Percentiles rank a stretch among this genome's conserved stretches.
Conservation (phyloP, 495 filamentous ascomycete genomes). For the Viridothelium virens region DNA sequence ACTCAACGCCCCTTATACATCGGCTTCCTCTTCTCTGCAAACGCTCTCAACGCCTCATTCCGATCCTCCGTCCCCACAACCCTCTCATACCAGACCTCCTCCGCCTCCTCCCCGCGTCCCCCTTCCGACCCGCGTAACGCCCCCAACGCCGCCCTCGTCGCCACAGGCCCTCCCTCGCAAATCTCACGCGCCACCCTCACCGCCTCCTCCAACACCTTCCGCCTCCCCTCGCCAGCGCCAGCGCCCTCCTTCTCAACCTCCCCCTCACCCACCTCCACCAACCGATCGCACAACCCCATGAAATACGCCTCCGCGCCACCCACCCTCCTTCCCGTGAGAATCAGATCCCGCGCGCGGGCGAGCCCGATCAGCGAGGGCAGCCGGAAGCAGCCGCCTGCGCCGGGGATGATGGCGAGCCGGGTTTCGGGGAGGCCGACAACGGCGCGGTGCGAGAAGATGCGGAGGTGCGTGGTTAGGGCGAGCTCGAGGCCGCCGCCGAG, state of each 20-base stretch:
- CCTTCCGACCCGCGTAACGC: slow-evolving; percentile 60
- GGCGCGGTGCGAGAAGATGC: slow-evolving; percentile 67
- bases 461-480: slow-evolving; percentile 75
- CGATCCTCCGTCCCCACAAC: slow-evolving; percentile 79
- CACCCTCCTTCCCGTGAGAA: slow-evolving; percentile 77
- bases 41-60: slow-evolving; percentile 76
- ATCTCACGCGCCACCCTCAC: slow-evolving; percentile 73
- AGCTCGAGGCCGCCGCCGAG: slow-evolving; percentile 91
- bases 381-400: slow-evolving; percentile 85
- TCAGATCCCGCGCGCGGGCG: slow-evolving; percentile 67
- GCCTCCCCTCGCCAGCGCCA: slow-evolving; percentile 48
- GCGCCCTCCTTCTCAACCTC: slow-evolving; percentile 37
- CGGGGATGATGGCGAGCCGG: slow-evolving; percentile 83
- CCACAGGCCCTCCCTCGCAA: slow-evolving; percentile 78
- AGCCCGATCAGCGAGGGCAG: slow-evolving; percentile 70
- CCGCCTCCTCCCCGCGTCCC: slow-evolving; percentile 55
- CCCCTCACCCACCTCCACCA: slow-evolving; percentile 47
- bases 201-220: slow-evolving; percentile 60
- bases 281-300: slow-evolving; percentile 71
- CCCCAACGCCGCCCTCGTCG: slow-evolving; percentile 60
- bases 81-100: slow-evolving; percentile 69
- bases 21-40: slow-evolving; percentile 85
- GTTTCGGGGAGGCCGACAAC: slow-evolving; percentile 83
- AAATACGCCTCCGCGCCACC: slow-evolving; percentile 72
- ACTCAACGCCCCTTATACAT: slow-evolving; percentile 57